phyloP scores from a whole-genome alignment of 2,329 filamentous ascomycete genomes.

The Colletotrichum phormii region DNA sequence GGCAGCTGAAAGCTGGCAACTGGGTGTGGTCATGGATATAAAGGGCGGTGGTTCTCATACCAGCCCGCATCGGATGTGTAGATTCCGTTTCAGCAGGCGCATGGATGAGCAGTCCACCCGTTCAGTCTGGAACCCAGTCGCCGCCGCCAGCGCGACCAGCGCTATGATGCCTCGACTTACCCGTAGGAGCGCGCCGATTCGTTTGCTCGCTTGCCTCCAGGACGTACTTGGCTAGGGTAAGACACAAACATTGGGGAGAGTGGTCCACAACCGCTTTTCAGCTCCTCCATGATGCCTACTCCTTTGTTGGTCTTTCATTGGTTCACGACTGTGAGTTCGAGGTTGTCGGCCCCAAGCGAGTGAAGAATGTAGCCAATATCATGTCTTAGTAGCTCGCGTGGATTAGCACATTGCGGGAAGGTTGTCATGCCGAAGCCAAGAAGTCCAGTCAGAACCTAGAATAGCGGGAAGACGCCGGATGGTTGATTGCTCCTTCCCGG shows the following conservation, averaged over 20 bases:
- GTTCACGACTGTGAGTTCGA: background rate
- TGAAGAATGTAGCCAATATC: background rate
- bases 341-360: background rate
- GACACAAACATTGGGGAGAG: background rate
- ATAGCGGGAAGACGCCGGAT: background rate
- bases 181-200: background rate
- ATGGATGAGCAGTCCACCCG: background rate
- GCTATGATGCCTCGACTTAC: slow-evolving; percentile 9
- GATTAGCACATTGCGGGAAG: background rate
- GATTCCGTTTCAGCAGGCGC: slow-evolving; percentile 15
- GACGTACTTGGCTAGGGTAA: background rate
- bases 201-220: background rate
- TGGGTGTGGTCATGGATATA: background rate
- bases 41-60: background rate
- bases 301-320: background rate
- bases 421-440: background rate
- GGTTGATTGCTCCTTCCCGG: background rate
- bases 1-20: background rate
- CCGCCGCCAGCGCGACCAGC: background rate
- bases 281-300: background rate
- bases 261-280: background rate
- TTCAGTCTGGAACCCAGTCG: background rate
- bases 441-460: slow-evolving; percentile 8
- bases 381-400: background rate
- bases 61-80: background rate